A percentile compares a stretch with the other conserved stretches of the same genome.
Evolutionary conservation across 78 protist genomes (phyloP).

Genomic region (Paulinella micropora): DNA sequence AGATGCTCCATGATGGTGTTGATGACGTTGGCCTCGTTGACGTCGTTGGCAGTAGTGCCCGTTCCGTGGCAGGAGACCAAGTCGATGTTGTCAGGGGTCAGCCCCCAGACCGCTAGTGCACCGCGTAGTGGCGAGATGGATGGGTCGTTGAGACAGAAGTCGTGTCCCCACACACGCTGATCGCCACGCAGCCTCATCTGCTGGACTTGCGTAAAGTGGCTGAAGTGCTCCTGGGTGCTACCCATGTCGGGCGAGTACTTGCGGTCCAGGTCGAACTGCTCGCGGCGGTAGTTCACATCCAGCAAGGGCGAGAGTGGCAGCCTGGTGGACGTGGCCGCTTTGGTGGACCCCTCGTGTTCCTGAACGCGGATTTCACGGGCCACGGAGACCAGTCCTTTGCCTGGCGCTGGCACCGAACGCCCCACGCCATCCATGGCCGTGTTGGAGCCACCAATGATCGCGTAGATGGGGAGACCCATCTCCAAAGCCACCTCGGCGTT

Average conservation of each 20-base stretch:
- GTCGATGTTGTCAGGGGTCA: slow-evolving; percentile 39
- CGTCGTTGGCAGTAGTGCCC: slow-evolving; percentile 42
- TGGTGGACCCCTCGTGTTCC: too few species aligned
- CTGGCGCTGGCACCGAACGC: slow-evolving; percentile 54
- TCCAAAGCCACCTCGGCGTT: slow-evolving; percentile 33
- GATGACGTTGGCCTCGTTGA: slow-evolving; percentile 30
- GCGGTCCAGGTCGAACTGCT: slow-evolving; percentile 14
- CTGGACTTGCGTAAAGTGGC: too few species aligned
- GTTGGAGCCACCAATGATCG: slow-evolving; percentile 36
- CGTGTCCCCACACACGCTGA: background rate
- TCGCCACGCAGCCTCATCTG: too few species aligned
- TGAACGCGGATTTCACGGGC: too few species aligned
- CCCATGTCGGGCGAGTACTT: background rate
- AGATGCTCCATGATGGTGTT: slow-evolving; percentile 28
- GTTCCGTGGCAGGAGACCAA: slow-evolving; percentile 57
- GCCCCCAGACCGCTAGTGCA: slow-evolving; percentile 43
- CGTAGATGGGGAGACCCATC: slow-evolving; percentile 56
- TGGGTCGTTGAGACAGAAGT: slow-evolving; percentile 21
- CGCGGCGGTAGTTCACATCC: background rate
- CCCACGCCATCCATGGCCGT: slow-evolving; percentile 56
- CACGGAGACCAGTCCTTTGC: too few species aligned
- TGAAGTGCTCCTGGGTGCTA: too few species aligned
- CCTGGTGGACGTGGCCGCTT: slow-evolving; percentile 19
- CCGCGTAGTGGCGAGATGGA: slow-evolving; percentile 41
- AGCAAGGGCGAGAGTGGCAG: background rate